phyloP scores from a whole-genome alignment of 2,329 filamentous ascomycete genomes.

The Sarocladiaceae sp. region DNA sequence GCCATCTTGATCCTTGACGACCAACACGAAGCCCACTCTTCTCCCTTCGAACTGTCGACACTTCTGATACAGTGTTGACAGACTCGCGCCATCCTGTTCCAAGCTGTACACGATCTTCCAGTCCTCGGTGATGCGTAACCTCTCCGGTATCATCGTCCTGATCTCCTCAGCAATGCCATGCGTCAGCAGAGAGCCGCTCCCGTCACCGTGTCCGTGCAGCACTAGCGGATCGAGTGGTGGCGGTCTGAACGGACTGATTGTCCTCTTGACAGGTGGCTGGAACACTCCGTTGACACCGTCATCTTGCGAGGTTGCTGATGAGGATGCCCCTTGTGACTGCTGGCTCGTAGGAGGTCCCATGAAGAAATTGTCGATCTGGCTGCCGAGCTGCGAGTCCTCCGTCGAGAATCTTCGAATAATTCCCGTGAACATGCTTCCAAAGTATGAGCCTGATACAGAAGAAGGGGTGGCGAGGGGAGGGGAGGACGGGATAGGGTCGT shows the following conservation, averaged over 20 bases:
- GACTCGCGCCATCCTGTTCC: conserved; percentile 83
- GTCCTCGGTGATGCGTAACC: conserved; percentile 78
- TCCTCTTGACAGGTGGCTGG: conserved; percentile 38
- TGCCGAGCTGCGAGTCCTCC: conserved; percentile 30
- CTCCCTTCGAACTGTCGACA: conserved; percentile 60
- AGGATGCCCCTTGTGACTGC: neutral
- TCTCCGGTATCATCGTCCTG: conserved; percentile 75
- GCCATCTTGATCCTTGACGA: conserved; percentile 71
- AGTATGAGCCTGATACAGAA: conserved; percentile 12
- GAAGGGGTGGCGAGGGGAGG: neutral
- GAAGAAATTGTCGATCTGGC: conserved; percentile 21
- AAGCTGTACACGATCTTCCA: conserved; percentile 87
- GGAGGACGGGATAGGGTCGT: conserved; percentile 6
- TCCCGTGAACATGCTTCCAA: conserved; percentile 46
- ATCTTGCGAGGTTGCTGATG: conserved; percentile 16
- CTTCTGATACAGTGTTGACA: conserved; percentile 79
- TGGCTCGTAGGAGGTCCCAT: conserved; percentile 14
- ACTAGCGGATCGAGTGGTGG: conserved; percentile 79
- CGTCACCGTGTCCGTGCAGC: conserved; percentile 58
- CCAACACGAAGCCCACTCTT: conserved; percentile 83
- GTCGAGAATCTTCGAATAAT: conserved; percentile 62
- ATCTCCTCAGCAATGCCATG: conserved; percentile 84
- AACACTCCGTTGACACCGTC: conserved; percentile 54
- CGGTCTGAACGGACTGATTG: conserved; percentile 73
- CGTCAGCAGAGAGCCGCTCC: conserved; percentile 65